Percentiles rank a stretch among this genome's conserved stretches.
phyloP scores from a whole-genome alignment of 495 filamentous ascomycete genomes.

The Aspergillus hancockii region DNA sequence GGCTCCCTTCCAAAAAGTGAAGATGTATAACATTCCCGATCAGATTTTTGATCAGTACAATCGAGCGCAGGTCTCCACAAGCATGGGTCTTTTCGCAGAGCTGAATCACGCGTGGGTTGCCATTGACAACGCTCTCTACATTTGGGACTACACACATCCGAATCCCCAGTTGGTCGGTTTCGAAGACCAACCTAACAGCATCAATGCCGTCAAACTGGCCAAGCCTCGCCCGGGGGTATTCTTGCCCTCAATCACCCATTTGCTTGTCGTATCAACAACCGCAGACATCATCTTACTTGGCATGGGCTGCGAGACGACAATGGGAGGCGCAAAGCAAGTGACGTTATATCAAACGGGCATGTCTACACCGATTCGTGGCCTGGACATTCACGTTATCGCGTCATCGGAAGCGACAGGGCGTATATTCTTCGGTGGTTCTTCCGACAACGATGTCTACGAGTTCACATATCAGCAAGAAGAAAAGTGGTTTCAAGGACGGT shows the following conservation, averaged over 20 bases:
- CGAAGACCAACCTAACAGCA: conserved; percentile 82
- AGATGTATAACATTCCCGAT: conserved; percentile 84
- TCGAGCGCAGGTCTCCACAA: conserved; percentile 74
- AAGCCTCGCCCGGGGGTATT: conserved; percentile 81
- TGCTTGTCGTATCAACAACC: conserved; percentile 85
- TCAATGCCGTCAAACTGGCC: conserved; percentile 81
- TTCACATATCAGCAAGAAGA: conserved; percentile 95
- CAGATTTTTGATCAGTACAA: conserved; percentile 89
- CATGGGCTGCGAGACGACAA: conserved; percentile 59
- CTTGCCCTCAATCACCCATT: conserved; percentile 74
- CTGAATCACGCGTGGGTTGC: conserved; percentile 93
- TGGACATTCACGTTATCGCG: conserved; percentile 73
- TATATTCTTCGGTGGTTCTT: conserved; percentile 85
- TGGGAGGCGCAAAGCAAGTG: conserved; percentile 68
- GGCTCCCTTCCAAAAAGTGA: conserved; percentile 83
- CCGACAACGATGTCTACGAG: conserved; percentile 86
- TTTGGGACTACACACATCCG: conserved; percentile 94
- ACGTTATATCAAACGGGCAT: conserved; percentile 83
- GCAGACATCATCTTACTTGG: conserved; percentile 82
- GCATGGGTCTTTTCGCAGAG: conserved; percentile 90
- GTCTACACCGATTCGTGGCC: conserved; percentile 67
- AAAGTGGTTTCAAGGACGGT: conserved; percentile 86
- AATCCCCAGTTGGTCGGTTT: conserved; percentile 88
- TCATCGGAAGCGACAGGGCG: conserved; percentile 76
- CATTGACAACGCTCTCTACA: conserved; percentile 92